A percentile compares a stretch with the other conserved stretches of the same genome.
Evolutionary conservation across 495 filamentous ascomycete genomes (phyloP).

Genomic region (Penicillium antarcticum): DNA sequence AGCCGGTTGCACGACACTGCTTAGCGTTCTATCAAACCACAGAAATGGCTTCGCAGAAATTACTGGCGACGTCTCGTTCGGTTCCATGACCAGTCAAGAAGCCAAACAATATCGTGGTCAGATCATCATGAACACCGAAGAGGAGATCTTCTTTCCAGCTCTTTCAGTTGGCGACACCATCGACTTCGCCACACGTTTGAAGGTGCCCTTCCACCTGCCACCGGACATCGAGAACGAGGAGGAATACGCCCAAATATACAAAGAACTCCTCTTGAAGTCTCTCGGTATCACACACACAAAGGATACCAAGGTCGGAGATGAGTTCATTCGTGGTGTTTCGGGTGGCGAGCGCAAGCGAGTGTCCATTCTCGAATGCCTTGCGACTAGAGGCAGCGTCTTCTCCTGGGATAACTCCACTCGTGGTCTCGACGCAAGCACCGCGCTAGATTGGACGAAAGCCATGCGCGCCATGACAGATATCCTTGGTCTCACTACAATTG

Average conservation of each 20-base stretch:
- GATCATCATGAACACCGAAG: constrained; percentile 67
- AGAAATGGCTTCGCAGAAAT: constrained; percentile 54
- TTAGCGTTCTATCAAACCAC: constrained; percentile 66
- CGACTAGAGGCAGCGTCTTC: constrained; percentile 56
- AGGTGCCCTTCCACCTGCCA: constrained; percentile 30
- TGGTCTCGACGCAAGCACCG: constrained; percentile 60
- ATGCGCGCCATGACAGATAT: constrained; percentile 47
- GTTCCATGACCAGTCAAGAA: constrained; percentile 52
- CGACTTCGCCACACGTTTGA: constrained; percentile 56
- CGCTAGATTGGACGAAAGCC: constrained; percentile 52
- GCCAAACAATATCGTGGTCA: constrained; percentile 63
- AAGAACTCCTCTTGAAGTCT: constrained; percentile 68
- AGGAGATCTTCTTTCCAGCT: constrained; percentile 68
- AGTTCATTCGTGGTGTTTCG: constrained; percentile 74
- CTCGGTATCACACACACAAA: constrained; percentile 75
- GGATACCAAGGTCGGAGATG: constrained; percentile 76
- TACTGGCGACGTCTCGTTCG: constrained; percentile 57
- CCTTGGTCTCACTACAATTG: constrained; percentile 43
- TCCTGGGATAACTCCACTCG: constrained; percentile 63
- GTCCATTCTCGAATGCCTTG: constrained; percentile 63
- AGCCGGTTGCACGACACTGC: constrained; percentile 42
- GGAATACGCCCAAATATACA: constrained; percentile 47
- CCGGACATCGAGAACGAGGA: constrained; percentile 36
- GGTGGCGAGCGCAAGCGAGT: constrained; percentile 80
- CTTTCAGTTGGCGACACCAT: constrained; percentile 71